These are phyloP conservation scores for Firmiana major DNA, from an alignment of 345 rosid genomes.

Conservation along the genomic window DNA sequence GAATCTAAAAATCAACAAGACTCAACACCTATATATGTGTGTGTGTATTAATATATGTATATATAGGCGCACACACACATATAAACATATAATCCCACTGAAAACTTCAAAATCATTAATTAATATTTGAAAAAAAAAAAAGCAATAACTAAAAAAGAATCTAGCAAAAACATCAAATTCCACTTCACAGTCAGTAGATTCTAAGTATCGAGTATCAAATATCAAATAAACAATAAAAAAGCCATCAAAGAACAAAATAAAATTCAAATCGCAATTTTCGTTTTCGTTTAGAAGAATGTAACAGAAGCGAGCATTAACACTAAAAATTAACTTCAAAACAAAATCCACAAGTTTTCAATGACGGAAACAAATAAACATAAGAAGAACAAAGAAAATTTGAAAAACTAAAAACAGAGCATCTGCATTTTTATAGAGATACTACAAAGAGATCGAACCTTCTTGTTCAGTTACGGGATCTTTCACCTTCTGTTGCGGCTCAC, in stretches of 20 bases:
- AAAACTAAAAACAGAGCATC: constrained; percentile 2
- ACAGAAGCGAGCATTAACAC: background rate
- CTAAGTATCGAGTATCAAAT: background rate
- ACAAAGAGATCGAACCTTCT: constrained; percentile 29
- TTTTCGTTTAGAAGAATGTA: background rate
- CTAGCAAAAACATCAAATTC: background rate
- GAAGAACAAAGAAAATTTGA: background rate
- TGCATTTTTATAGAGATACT: background rate
- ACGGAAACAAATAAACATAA: background rate
- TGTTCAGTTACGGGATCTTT: constrained; percentile 28
- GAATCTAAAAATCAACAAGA: background rate
- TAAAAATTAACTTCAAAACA: background rate
- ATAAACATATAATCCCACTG: background rate
- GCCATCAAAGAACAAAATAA: background rate
- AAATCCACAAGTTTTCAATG: background rate
- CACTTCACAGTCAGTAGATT: background rate
- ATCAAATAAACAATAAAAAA: background rate
- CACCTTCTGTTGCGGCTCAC: constrained; percentile 32
- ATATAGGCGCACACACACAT: too few relatives aligned
- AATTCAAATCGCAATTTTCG: background rate
- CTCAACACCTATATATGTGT: background rate
- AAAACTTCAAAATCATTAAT: background rate
- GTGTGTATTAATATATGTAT: too few relatives aligned
- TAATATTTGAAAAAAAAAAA: background rate
- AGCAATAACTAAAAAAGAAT: background rate